A percentile compares a stretch with the other conserved stretches of the same genome.
These are phyloP conservation scores for Vickermania spadyakhi DNA, from an alignment of 208 protist genomes.

Conservation along the genomic window DNA sequence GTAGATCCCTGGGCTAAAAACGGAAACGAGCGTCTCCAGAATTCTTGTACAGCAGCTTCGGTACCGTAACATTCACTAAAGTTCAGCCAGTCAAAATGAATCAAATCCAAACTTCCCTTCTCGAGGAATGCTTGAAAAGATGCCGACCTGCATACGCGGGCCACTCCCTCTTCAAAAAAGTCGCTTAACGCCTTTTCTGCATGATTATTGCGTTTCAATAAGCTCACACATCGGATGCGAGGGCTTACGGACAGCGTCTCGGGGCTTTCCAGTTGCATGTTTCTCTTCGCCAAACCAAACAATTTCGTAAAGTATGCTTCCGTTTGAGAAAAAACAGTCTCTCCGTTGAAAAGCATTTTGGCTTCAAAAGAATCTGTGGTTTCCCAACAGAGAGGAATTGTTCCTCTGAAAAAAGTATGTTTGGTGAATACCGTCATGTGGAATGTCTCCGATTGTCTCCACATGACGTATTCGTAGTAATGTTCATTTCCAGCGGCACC, in stretches of 20 bases:
- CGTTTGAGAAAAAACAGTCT: constrained; percentile 48
- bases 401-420: constrained; percentile 71
- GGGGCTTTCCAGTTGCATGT: constrained; percentile 50
- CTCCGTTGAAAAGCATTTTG: constrained; percentile 65
- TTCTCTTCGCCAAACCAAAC: constrained; percentile 33
- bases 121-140: too few species aligned
- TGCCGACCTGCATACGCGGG: too few species aligned
- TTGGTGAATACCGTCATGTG: constrained; percentile 13
- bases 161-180: constrained; percentile 62
- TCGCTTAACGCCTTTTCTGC: constrained; percentile 51
- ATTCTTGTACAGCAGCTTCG: constrained; percentile 42
- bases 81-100: constrained; percentile 81
- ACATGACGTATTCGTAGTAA: constrained; percentile 81
- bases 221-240: constrained; percentile 68
- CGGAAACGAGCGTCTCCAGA: constrained; percentile 50
- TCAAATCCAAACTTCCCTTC: constrained; percentile 58
- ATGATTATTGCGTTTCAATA: constrained; percentile 61
- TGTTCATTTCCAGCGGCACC: constrained; percentile 83
- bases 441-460: constrained; percentile 21
- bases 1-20: constrained; percentile 34
- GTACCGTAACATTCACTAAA: constrained; percentile 64
- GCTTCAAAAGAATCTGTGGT: constrained; percentile 65
- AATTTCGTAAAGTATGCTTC: constrained; percentile 51
- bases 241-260: constrained; percentile 15
- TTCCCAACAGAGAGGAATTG: constrained; percentile 78